phyloP scores from a whole-genome alignment of 805 yeast species.

The Metschnikowia anglica region DNA sequence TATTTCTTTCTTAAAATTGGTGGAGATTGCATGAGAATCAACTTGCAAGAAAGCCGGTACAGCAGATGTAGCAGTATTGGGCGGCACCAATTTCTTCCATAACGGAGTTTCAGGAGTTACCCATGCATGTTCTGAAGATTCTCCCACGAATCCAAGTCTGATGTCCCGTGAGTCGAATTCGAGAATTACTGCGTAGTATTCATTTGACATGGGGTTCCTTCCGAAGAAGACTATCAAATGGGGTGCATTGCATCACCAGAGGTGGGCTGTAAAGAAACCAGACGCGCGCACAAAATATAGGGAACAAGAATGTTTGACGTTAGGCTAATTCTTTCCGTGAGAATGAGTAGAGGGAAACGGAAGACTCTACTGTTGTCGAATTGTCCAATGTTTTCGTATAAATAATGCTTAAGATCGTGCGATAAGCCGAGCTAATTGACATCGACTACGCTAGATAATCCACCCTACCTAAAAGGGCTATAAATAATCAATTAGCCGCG shows the following conservation, averaged over 20 bases:
- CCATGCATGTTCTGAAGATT: constrained; percentile 10
- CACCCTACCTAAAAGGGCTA: too few relatives aligned
- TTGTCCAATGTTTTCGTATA: too few relatives aligned
- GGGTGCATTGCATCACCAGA: background rate
- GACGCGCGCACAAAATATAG: too few relatives aligned
- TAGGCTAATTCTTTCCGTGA: too few relatives aligned
- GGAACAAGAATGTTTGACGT: too few relatives aligned
- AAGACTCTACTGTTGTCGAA: too few relatives aligned
- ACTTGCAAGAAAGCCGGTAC: constrained; percentile 15
- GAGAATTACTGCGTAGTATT: constrained; percentile 22
- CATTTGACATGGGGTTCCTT: constrained; percentile 18
- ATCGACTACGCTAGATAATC: too few relatives aligned
- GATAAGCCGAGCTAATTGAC: too few relatives aligned
- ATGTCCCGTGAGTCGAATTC: constrained; percentile 14
- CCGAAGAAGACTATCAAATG: background rate
- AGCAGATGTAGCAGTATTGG: background rate
- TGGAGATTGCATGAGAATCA: constrained; percentile 15
- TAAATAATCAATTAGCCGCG: too few relatives aligned
- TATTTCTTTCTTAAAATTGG: background rate
- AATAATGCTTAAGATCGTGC: too few relatives aligned
- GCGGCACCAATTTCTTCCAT: constrained; percentile 16
- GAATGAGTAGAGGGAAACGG: too few relatives aligned
- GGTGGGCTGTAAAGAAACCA: too few relatives aligned
- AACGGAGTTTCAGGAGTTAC: constrained; percentile 6
- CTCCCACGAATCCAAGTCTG: constrained; percentile 21